Evolutionary conservation across 768 basidiomycete species (phyloP), one percentile per base, ranked within the genome.

Genomic region (Amanita polypyramis): DNA sequence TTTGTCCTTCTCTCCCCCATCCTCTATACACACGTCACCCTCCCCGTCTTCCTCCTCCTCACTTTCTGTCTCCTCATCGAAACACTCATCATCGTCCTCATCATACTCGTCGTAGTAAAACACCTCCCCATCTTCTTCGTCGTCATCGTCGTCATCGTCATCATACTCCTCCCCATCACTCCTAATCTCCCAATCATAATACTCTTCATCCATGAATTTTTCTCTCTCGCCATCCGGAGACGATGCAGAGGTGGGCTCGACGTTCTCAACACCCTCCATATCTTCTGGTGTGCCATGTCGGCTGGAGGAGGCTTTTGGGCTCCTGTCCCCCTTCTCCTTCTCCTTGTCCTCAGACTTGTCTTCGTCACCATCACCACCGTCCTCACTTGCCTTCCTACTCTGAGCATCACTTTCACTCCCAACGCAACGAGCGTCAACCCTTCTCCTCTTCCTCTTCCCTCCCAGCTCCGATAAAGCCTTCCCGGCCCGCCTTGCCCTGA

Each of bases 181-280:
- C 38, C 34, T 17, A 19, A 58, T 36, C 52, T 58, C 60, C 35
- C 54, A 58, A 5, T 51, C 41, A 36, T 58, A 60, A n/a, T 53
- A 57, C 50, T 53, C 49, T 47, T 58, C 57, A 23, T 45, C 54
- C 57, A 60, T 57, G 27, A 58, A 60, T 21, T 32, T 38, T 37
- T 50, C 49, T 37, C 49, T 35, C 43, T 50, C 41, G 11, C 39
- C 40, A n/a, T 43, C 48, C 1, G 40, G n/a, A 14, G 34, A 25
- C 6, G 23, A n/a, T n/a, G 35, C 4, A 11, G 14, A 10, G 33
- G 7, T 2, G 32, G 14, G 14, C 27, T 14, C n/a, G 44, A 21
- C 14, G 32, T 10, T 15, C 8, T 43, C 41, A 11, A 45, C 17
- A 17, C 17, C 43, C 29, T 33, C 30, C 30, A 19, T 21, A 6